Evolutionary conservation across 768 basidiomycete species (phyloP), one percentile per base, ranked within the genome.

Genomic region (Leucogyrophana mollusca): DNA sequence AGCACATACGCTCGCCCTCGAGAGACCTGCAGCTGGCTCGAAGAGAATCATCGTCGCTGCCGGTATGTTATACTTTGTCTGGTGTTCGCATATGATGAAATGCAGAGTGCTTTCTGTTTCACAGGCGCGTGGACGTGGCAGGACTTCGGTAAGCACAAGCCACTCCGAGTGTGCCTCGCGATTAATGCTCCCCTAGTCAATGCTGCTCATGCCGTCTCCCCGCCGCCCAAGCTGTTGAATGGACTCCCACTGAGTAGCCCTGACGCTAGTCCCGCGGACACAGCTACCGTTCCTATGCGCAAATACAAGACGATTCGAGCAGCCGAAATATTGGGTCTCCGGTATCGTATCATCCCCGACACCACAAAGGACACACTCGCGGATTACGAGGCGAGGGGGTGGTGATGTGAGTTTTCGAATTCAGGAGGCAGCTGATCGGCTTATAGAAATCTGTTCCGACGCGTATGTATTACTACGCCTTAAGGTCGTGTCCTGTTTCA

Each of bases 401-500:
- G 67, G 70, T 43, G 25, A 37, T n/a, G n/a, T n/a, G n/a, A n/a
- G n/a, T n/a, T n/a, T n/a, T n/a, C n/a, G n/a, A n/a, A n/a, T n/a
- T n/a, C n/a, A n/a, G n/a, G n/a, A n/a, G n/a, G n/a, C n/a, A n/a
- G n/a, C n/a, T n/a, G n/a, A n/a, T n/a, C n/a, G n/a, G n/a, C n/a
- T n/a, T n/a, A n/a, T n/a, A n/a, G n/a, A n/a, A n/a, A n/a, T n/a
- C n/a, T n/a, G n/a, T n/a, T n/a, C n/a, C n/a, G n/a, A n/a, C n/a
- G n/a, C n/a, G n/a, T n/a, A n/a, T n/a, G n/a, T n/a, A n/a, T n/a
- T n/a, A n/a, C n/a, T n/a, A n/a, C n/a, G n/a, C n/a, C n/a, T n/a
- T 14, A 82, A 74, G 13, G 64, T 54, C 1, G 83, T 73, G 50
- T 83, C 77, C 58, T 90, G 83, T 22, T 83, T 79, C 55, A 87